Percentiles rank a stretch among this genome's conserved stretches.
Evolutionary conservation across 2,329 filamentous ascomycete genomes (phyloP).

Genomic region (Aspergillus awamori): DNA sequence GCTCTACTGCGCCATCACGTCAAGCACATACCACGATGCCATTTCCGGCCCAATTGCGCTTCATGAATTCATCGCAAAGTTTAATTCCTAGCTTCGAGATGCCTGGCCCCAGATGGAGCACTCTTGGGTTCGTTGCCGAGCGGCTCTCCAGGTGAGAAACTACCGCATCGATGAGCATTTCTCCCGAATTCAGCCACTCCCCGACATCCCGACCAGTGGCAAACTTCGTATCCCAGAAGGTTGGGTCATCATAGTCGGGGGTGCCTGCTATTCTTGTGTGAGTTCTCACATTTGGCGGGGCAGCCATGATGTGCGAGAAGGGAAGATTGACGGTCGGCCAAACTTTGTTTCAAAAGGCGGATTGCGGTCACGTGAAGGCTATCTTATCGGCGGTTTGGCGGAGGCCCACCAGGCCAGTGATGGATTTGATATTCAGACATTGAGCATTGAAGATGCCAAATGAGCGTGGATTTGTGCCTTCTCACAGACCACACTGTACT

Average conservation of each 20-base stretch:
- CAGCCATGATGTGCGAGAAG: constrained; percentile 22
- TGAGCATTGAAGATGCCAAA: not conserved
- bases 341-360: not conserved
- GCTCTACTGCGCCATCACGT: not conserved
- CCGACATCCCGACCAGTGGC: constrained; percentile 41
- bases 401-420: too few relatives aligned
- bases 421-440: not conserved
- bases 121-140: constrained; percentile 22
- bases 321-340: not conserved
- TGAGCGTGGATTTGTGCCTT: not conserved
- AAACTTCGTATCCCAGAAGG: constrained; percentile 40
- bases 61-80: constrained; percentile 32
- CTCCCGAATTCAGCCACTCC: constrained; percentile 42
- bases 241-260: constrained; percentile 38
- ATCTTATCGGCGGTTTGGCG: not conserved
- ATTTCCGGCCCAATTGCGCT: constrained; percentile 31
- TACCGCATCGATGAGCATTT: constrained; percentile 32
- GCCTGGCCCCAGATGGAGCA: constrained; percentile 40
- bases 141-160: constrained; percentile 29
- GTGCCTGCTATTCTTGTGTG: constrained; percentile 29
- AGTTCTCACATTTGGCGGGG: constrained; percentile 13
- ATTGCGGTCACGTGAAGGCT: not conserved
- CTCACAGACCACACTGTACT: not conserved
- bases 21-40: constrained; percentile 35
- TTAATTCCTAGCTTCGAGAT: constrained; percentile 36